Evolutionary conservation across 192 early-diverging fungal genomes (phyloP), one percentile per base, ranked within the genome.

Genomic region (Kappamyces sp.): DNA sequence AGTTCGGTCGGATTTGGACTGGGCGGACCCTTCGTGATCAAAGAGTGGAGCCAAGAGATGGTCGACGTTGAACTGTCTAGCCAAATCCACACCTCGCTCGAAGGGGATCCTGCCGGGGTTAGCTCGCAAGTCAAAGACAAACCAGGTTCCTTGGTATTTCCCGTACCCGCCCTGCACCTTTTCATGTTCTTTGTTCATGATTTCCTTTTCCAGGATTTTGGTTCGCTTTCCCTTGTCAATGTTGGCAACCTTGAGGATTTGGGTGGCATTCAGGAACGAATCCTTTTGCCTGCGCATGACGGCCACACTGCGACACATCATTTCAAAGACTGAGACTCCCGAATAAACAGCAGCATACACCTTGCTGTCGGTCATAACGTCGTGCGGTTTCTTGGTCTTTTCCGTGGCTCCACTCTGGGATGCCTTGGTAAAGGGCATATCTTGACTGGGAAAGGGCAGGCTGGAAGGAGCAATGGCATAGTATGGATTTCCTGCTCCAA

Each of bases 151-250:
- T 76, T 94, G 96, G 68, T 96, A 98, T 75, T 94, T 95, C 55
- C 94, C 94, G 67, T 97, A 97, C 8, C 96, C 96, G 9, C 96
- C 96, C 66, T 97, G 94, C 11, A 99, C 88, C 66, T 96, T 96
- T 54, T 99, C 94, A 63, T 92, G 93, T 45, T 79, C 73, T 22
- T 90, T 90, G 0, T 73, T 87, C 60, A 89, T 86, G 6, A 96
- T 81, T 66, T 96, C 94, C 54, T 86, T 78, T 67, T 98, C 96
- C 42, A 99, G 76, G 51, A 99, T 95, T 54, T 91, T 85, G 22
- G 93, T 93, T 45, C 96, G 75, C 64, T 84, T 83, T 2, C 86
- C 85, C 76, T 98, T 97, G 53, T 95, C 91, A 47, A 99, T 85
- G 5, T 86, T 84, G 4, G 94, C 96, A 1, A 96, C 94, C 69